Evolutionary conservation across 495 filamentous ascomycete genomes (phyloP), one percentile per base, ranked within the genome.

Genomic region (Tuber borchii): DNA sequence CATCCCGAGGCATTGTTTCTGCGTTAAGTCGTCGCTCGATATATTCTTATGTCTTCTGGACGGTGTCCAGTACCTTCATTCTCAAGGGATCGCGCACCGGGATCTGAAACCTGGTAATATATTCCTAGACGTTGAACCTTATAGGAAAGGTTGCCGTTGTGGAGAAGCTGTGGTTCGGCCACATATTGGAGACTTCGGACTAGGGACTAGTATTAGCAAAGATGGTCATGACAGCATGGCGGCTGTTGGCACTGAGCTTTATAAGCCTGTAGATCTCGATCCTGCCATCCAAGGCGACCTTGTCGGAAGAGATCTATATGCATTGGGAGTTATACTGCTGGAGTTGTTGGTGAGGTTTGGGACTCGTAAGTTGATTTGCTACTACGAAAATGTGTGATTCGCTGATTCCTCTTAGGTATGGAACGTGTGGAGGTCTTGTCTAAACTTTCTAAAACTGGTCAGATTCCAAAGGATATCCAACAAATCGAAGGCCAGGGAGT

Each of bases 71-170:
- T 93, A 92, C 84, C 92, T 97, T 85, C 95, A 99, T 82, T 85
- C 87, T 75, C 93, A 95, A 82, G 93, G 93, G 72, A 88, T 97
- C 81, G 97, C 93, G 82, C 95, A 99, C 84, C 93, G 95, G 73
- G 95, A 99, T 84, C 95, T 99, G 88, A 99, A 99, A 85, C 95
- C 95, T 16, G 95, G 97, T 86, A 99, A 99, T 86, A 95, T 99
- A 84, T 97, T 99, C 85, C 87, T 99, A 65, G 94, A 98, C 85
- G 88, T 76, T 40, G 39, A 71, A 89, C 46, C 71, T 6, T 43
- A 31, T 40, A 48, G 17, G 20, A 73, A 71, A 8, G 31, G 31
- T 6, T 80, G 78, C 19, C 40, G 26, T n/a, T 79, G 77, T 42
- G 81, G 88, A 12, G 70, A 73, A 0, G 34, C 20, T 26, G 46